Base-by-base conservation (phyloP, 495 filamentous ascomycete species). In the Darksidea phi region DNA sequence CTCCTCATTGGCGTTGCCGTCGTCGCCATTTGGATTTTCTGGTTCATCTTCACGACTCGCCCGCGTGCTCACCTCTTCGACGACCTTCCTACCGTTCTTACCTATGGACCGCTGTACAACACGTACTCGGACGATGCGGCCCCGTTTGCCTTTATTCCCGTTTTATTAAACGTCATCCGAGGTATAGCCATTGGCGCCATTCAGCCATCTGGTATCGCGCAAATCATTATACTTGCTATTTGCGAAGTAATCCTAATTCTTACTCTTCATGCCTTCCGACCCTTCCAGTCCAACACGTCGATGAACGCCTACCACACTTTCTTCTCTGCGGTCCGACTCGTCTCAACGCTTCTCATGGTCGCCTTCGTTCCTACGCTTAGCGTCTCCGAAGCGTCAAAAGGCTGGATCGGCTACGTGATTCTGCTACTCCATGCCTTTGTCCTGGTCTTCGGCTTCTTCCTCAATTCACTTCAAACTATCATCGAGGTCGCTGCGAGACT, bases 81-180 rank as follows among this genome's bases (percentile, higher is more conserved):
- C 71, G 90, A 97, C 72, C 81, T 97, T 47, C 83, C 89, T 8
- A 96, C 90, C 0, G 87, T 97, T 10, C 80, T 98, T 12, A 78
- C 90, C 1, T 97, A 96, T 68, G 94, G 94, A 4, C 90, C 94
- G 2, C 79, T 98, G n/a, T 98, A 97, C 77, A 98, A 98, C 73
- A 98, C 95, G 1, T 96, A 93, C 70, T 86, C 82, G 17, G 91
- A 93, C 28, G 92, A 95, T 75, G 88, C 92, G 24, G 87, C 90
- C 1, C 84, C 89, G 6, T 98, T 94, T 67, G 90, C 92, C 10
- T 76, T 95, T 18, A 83, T 97, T 21, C 91, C 93, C 0, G 84
- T 96, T 17, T 77, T 95, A 28, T 73, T 96, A 54, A 94, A 86
- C 12, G 83, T 94, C 65, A 71, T 93, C 37, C 86, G 93, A n/a